Evolutionary conservation across 208 protist genomes (phyloP).

Genomic region (Acanthamoeba lenticulata): DNA sequence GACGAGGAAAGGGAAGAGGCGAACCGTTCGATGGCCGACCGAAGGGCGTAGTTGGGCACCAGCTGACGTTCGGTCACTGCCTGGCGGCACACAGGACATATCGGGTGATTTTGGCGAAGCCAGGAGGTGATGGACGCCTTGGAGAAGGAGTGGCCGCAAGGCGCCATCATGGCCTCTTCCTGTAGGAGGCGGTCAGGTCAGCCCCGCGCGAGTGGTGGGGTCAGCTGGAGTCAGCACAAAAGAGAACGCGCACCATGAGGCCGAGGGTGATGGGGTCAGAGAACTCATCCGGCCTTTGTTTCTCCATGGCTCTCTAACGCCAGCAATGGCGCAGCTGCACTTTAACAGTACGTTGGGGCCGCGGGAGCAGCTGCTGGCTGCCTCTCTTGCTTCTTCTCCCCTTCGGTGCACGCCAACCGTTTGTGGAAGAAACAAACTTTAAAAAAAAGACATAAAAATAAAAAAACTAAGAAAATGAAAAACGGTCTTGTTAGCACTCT

Average conservation of each 20-base stretch:
- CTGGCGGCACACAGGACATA: background rate
- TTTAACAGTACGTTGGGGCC: too few species aligned
- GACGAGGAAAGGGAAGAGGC: too few species aligned
- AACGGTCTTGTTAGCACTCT: too few species aligned
- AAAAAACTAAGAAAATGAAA: too few species aligned
- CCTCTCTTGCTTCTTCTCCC: too few species aligned
- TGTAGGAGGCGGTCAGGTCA: background rate
- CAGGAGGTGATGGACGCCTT: background rate
- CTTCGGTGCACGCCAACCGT: too few species aligned
- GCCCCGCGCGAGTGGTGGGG: background rate
- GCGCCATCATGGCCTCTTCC: background rate
- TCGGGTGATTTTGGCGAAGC: background rate
- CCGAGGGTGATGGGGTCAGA: background rate
- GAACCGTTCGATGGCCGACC: background rate
- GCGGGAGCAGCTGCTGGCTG: too few species aligned
- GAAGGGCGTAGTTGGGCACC: background rate
- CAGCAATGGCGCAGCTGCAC: background rate
- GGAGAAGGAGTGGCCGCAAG: background rate
- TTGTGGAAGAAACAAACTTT: too few species aligned
- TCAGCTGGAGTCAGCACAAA: background rate
- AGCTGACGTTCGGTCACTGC: background rate
- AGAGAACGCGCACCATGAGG: background rate
- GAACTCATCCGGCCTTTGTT: background rate
- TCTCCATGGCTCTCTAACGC: background rate
- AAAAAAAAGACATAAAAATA: too few species aligned